Base-by-base conservation (phyloP, 164 flowering plant species). In the Chloranthus sessilifolius region DNA sequence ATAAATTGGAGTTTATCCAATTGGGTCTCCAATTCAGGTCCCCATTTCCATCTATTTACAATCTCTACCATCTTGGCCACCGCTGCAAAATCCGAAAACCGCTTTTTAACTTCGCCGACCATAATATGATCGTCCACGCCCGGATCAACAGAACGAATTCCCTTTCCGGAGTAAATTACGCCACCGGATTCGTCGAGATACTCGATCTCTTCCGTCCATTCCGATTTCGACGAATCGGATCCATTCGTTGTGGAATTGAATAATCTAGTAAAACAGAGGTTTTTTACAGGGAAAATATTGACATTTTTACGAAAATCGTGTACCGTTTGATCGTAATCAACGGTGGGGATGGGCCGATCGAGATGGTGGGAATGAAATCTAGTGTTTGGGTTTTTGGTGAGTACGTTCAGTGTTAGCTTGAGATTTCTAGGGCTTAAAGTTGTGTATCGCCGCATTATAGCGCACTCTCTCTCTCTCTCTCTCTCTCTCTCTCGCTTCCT, bases 31-130 rank as follows among this genome's bases (percentile, higher is more conserved):
- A 91, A 62, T 23, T 91, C 94, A n/a, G 96, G 98, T 2, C 96
- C 96, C 98, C 98, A 91, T 68, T 72, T 83, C 98, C 98, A 91
- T 62, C 98, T 80, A 53, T 73, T 81, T 23, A 83, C 88, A 34
- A 81, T 68, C 74, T 88, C 98, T 4, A 88, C 83, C 16, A 92
- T 76, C 62, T 88, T 91, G 0, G 82, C 78, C 33, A 91, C 90
- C 0, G 85, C 92, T 0, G 74, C 58, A 26, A 76, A 80, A 68
- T 85, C 80, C 53, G 67, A 47, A 42, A 85, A 66, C 1, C 95
- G 84, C 71, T 83, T 83, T 72, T 74, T 88, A 25, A 92, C 14
- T 5, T 72, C 90, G 38, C 98, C 98, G 15, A 79, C 72, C 90
- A 92, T 75, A 4, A 92, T 85, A 73, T 92, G 96, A 24, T 79